phyloP scores from a whole-genome alignment of 2,329 filamentous ascomycete species.

The Hypoxylon sp. region DNA sequence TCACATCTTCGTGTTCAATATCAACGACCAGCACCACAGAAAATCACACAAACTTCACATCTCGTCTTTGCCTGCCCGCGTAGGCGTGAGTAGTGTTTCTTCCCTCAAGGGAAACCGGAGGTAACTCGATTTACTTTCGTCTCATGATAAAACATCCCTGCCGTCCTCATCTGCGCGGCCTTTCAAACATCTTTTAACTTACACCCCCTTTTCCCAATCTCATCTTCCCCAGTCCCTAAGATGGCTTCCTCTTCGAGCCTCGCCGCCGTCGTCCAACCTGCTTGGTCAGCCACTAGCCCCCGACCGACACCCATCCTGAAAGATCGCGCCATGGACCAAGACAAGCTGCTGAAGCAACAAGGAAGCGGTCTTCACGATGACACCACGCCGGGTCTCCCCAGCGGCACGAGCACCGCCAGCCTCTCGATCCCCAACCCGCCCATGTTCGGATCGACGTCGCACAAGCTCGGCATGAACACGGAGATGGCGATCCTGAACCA shows the following conservation, averaged over 20 bases:
- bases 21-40: background rate
- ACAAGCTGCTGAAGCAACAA: background rate
- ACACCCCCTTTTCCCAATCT: background rate
- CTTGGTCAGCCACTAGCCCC: background rate
- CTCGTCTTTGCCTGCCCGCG: background rate
- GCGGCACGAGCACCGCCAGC: background rate
- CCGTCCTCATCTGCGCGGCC: background rate
- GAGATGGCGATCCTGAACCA: slow-evolving; percentile 9
- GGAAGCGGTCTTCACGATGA: background rate
- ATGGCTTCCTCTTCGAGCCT: background rate
- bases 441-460: slow-evolving; percentile 20
- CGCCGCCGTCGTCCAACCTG: no score
- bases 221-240: background rate
- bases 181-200: background rate
- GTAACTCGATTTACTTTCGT: background rate
- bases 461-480: slow-evolving; percentile 11
- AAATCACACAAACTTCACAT: background rate
- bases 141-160: background rate
- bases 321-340: slow-evolving; percentile 17
- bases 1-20: background rate
- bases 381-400: background rate
- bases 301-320: background rate
- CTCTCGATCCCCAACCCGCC: background rate
- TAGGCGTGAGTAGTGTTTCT: background rate
- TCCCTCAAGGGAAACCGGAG: background rate